Percentiles rank a stretch among this genome's conserved stretches.
Evolutionary conservation across 306 rosid species (phyloP).

Genomic region (Fagus crenata): DNA sequence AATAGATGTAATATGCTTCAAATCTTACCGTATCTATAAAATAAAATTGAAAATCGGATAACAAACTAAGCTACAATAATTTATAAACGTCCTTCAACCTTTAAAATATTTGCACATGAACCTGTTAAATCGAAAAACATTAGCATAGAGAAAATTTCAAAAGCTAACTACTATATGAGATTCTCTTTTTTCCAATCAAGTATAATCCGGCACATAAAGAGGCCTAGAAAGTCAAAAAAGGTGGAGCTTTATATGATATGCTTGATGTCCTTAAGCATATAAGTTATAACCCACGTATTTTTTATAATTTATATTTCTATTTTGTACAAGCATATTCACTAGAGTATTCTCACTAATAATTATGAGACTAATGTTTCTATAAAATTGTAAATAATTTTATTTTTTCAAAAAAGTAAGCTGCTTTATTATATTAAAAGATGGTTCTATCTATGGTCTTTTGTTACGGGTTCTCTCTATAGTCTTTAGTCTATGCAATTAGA

Average conservation of each 20-base stretch:
- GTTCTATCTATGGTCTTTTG: no score
- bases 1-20: no score
- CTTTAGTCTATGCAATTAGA: neutral
- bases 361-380: neutral
- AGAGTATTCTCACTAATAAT: neutral
- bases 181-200: conserved; percentile 8
- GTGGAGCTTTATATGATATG: neutral
- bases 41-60: no score
- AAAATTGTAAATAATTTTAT: neutral
- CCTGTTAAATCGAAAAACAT: neutral
- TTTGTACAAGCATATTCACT: no score
- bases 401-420: neutral
- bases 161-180: neutral
- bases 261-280: neutral
- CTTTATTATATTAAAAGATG: neutral
- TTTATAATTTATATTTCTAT: no score
- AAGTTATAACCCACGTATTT: neutral
- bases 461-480: neutral
- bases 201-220: neutral
- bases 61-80: no score
- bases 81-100: no score
- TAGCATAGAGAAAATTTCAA: neutral
- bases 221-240: conserved; percentile 1
- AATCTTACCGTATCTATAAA: no score
- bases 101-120: neutral